Evolutionary conservation across 805 yeast species (phyloP).

Genomic region (Limtongia smithiae): DNA sequence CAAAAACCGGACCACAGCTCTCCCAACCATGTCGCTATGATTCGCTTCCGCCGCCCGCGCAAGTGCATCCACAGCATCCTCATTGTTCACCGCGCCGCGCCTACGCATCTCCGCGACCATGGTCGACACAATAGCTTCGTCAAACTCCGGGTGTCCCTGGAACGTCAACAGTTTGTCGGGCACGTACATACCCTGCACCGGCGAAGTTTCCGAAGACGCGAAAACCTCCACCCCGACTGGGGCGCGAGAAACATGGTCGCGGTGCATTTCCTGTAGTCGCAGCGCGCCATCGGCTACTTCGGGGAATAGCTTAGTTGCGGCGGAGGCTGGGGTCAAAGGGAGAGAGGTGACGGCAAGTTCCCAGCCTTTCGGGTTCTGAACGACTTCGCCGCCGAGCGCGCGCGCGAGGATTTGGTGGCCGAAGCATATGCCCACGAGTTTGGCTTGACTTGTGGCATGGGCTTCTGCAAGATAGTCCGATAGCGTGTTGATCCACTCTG

Average conservation of each 20-base stretch:
- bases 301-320: slow-evolving; percentile 39
- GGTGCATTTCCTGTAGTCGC: slow-evolving; percentile 54
- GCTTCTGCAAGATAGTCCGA: slow-evolving; percentile 31
- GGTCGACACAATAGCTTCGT: slow-evolving; percentile 35
- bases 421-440: slow-evolving; percentile 68
- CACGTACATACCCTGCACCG: slow-evolving; percentile 63
- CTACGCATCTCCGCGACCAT: slow-evolving; percentile 30
- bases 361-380: slow-evolving; percentile 61
- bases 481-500: slow-evolving; percentile 39
- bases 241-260: slow-evolving; percentile 49
- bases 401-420: slow-evolving; percentile 80
- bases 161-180: slow-evolving; percentile 55
- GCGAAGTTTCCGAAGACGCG: slow-evolving; percentile 56
- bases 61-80: slow-evolving; percentile 19
- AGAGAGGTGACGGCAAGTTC: slow-evolving; percentile 63
- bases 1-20: slow-evolving; percentile 41
- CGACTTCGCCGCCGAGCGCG: slow-evolving; percentile 59
- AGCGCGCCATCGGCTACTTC: slow-evolving; percentile 36
- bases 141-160: slow-evolving; percentile 91
- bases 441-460: slow-evolving; percentile 2
- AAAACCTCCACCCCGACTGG: slow-evolving; percentile 40
- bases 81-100: slow-evolving; percentile 8
- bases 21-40: slow-evolving; percentile 43
- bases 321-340: slow-evolving; percentile 41
- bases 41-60: slow-evolving; percentile 39